Evolutionary conservation across 352 stramenopile species (phyloP).

Genomic region (Sclerospora graminicola): DNA sequence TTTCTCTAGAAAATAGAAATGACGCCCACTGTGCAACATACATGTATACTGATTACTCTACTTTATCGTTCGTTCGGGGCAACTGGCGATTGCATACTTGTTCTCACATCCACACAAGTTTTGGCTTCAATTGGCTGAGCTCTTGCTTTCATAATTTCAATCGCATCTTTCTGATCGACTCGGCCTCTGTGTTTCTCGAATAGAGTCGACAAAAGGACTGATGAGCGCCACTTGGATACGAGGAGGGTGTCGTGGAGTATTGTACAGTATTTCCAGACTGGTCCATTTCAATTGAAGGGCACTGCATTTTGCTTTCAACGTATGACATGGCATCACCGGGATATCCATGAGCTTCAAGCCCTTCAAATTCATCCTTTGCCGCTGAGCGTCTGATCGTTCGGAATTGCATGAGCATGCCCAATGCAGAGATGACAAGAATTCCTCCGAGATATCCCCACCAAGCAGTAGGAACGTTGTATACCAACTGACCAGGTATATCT

Average conservation of each 20-base stretch:
- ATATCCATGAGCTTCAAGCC: slow-evolving; percentile 8
- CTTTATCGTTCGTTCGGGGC: not conserved
- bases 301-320: slow-evolving; percentile 15
- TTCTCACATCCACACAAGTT: slow-evolving; percentile 5
- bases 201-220: slow-evolving; percentile 21
- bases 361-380: slow-evolving; percentile 13
- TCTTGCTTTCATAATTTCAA: slow-evolving; percentile 14
- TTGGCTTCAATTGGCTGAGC: slow-evolving; percentile 6
- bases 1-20: no score
- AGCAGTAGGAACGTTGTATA: slow-evolving; percentile 22
- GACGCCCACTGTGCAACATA: no score
- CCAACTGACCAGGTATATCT: slow-evolving; percentile 11
- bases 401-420: slow-evolving; percentile 29
- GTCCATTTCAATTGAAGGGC: slow-evolving; percentile 5
- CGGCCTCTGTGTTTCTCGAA: slow-evolving; percentile 16
- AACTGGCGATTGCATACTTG: slow-evolving; percentile 3
- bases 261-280: slow-evolving; percentile 3
- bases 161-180: slow-evolving; percentile 14
- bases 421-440: slow-evolving; percentile 19
- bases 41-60: no score
- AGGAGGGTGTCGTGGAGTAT: slow-evolving; percentile 11
- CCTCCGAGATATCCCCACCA: slow-evolving; percentile 33
- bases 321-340: slow-evolving; percentile 12
- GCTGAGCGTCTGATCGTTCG: slow-evolving; percentile 11
- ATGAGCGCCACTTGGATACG: slow-evolving; percentile 8